Percentiles rank a stretch among this genome's conserved stretches.
Evolutionary conservation across 2,329 filamentous ascomycete genomes (phyloP).

Genomic region (Aspergillus costaricaensis): DNA sequence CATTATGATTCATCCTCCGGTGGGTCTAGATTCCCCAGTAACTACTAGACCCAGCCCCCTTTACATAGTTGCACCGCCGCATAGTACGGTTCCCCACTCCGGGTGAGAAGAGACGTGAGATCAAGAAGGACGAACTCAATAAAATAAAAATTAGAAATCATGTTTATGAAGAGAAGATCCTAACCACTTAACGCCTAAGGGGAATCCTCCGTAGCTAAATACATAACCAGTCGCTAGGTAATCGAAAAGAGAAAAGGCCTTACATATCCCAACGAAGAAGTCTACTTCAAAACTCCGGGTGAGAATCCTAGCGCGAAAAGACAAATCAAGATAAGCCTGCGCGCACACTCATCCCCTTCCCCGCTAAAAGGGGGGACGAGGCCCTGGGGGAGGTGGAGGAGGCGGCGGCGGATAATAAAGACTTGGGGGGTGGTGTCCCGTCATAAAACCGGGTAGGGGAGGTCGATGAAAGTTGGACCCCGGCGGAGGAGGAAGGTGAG

Average conservation of each 20-base stretch:
- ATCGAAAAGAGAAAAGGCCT: neutral
- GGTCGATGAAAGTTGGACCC: conserved; percentile 41
- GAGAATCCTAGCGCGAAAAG: neutral
- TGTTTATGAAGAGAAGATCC: neutral
- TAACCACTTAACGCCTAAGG: conserved; percentile 3
- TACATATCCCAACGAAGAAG: neutral
- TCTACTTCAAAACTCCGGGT: conserved; percentile 7
- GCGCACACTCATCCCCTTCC: neutral
- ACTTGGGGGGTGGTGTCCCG: conserved; percentile 22
- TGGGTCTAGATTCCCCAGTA: neutral
- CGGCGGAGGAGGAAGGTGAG: conserved; percentile 44
- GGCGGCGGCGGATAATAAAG: conserved; percentile 30
- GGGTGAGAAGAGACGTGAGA: neutral
- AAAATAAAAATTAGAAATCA: neutral
- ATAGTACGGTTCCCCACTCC: neutral
- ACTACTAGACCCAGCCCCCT: no score
- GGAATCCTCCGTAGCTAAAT: conserved; percentile 8
- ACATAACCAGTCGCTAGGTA: neutral
- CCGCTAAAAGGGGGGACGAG: conserved; percentile 23
- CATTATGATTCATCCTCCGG: conserved; percentile 16
- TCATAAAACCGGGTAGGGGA: conserved; percentile 32
- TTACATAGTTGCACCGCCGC: neutral
- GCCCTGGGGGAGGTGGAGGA: conserved; percentile 21
- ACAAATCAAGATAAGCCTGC: neutral
- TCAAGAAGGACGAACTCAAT: neutral